Conservation (phyloP, 2,329 filamentous ascomycete genomes). For the Colletotrichum scovillei region DNA sequence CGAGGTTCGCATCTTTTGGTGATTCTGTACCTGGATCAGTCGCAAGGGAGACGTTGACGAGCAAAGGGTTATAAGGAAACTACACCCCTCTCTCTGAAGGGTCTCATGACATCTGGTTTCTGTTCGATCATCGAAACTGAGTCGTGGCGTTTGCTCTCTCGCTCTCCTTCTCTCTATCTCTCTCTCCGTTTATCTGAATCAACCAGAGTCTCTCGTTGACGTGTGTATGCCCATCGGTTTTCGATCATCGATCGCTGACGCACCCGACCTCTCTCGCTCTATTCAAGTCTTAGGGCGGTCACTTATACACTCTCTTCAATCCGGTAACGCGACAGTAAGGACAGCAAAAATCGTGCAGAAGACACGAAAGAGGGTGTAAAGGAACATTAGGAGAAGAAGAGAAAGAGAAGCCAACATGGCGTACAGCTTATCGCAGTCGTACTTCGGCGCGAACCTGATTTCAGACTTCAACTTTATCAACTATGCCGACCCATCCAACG, state of each 20-base stretch:
- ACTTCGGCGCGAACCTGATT: conserved; percentile 56
- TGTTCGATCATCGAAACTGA: not conserved
- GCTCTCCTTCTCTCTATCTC: not conserved
- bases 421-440: conserved; percentile 57
- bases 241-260: not conserved
- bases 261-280: not conserved
- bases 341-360: not conserved
- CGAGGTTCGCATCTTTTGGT: not conserved
- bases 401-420: conserved; percentile 24
- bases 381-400: not conserved
- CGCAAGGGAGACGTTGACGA: conserved; percentile 17
- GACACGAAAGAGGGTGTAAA: not conserved
- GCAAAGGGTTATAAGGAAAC: conserved; percentile 23
- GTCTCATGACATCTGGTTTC: not conserved
- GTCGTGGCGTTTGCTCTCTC: not conserved
- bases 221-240: not conserved
- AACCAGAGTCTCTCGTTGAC: conserved; percentile 20
- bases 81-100: not conserved
- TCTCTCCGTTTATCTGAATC: not conserved
- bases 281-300: not conserved
- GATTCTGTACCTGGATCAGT: conserved; percentile 19
- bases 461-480: conserved; percentile 63
- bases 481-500: conserved; percentile 70
- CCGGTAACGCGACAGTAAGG: not conserved
- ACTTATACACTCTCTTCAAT: not conserved